phyloP scores from a whole-genome alignment of 2,329 filamentous ascomycete species.

The Rhinocladiella mackenziei region DNA sequence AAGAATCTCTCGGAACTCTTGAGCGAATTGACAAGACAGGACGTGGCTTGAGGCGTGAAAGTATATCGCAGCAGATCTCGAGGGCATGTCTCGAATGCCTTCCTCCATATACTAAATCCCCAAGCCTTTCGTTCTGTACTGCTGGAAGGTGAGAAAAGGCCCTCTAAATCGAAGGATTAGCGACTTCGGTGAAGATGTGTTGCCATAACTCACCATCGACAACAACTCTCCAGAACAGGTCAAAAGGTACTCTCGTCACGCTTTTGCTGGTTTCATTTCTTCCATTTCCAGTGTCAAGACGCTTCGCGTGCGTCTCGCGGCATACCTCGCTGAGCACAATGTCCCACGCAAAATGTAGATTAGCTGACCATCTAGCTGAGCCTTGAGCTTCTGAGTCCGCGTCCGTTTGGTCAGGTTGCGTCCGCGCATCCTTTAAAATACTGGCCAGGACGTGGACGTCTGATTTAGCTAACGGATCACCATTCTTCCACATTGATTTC shows the following conservation, averaged over 20 bases:
- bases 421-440: conserved; percentile 66
- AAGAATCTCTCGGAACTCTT: conserved; percentile 73
- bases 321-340: conserved; percentile 55
- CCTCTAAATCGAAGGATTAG: conserved; percentile 51
- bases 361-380: conserved; percentile 71
- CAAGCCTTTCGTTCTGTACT: conserved; percentile 88
- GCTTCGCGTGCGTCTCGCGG: conserved; percentile 14
- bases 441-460: conserved; percentile 67
- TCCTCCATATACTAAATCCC: conserved; percentile 82
- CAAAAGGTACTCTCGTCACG: conserved; percentile 55
- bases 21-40: conserved; percentile 77
- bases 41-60: conserved; percentile 79
- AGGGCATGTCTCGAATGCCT: conserved; percentile 58
- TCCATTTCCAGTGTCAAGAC: conserved; percentile 30
- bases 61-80: conserved; percentile 53
- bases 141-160: conserved; percentile 74
- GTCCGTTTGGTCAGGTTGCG: conserved; percentile 32
- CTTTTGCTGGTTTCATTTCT: too few relatives aligned
- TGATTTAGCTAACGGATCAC: conserved; percentile 67
- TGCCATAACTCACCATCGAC: conserved; percentile 59
- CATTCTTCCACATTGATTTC: conserved; percentile 66
- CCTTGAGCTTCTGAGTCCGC: conserved; percentile 34
- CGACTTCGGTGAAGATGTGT: too few relatives aligned
- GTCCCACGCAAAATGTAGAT: conserved; percentile 85
- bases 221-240: conserved; percentile 77